Base-by-base conservation (phyloP, 495 filamentous ascomycete species). In the Amniculicola lignicola region DNA sequence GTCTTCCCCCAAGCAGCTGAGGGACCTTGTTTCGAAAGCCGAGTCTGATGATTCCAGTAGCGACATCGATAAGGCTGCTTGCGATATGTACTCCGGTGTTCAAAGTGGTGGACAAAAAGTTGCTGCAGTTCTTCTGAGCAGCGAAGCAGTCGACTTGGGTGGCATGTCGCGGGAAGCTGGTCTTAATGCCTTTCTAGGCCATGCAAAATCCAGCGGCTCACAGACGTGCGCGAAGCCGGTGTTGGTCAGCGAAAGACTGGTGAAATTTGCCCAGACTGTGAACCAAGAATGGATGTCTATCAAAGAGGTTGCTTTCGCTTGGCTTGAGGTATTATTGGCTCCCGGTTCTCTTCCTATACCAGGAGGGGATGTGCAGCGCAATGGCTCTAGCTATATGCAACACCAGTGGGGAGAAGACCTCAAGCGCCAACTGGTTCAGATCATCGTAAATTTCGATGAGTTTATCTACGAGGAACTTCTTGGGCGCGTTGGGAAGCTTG, bases 121-220 rank as follows among this genome's bases (percentile, higher is more conserved):
- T 15, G 59, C 54, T 18, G 21, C 41, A 10, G 49, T 54, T 2
- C 28, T 63, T 2, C 50, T 65, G 1, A 57, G 38, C 38, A 29
- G 19, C n/a, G 62, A 68, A 27, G 29, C 49, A 10, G 45, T 65
- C 5, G 60, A 67, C 25, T 21, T 63, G 14, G 61, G 52, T 10
- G 54, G 54, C 3, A 52, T 51, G 23, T 59, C 63, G 3, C 56
- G 59, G 36, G 57, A 69, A 44, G 57, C 81, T 71, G 68, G 86
- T 64, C 71, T 92, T 9, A 79, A 85, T 12, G 82, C 87, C 3
- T 93, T 95, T 55, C 76, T 92, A 4, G 88, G 90, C 45, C 83
- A 91, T 62, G 83, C 88, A 1, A 88, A 85, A 48, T 77, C 82
- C 11, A 77, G 79, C 10, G 69, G 77, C 77, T 55, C 64, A 12